Evolutionary conservation across 2,329 filamentous ascomycete genomes (phyloP), one percentile per base, ranked within the genome.

Genomic region (Ophiobolus disseminans): DNA sequence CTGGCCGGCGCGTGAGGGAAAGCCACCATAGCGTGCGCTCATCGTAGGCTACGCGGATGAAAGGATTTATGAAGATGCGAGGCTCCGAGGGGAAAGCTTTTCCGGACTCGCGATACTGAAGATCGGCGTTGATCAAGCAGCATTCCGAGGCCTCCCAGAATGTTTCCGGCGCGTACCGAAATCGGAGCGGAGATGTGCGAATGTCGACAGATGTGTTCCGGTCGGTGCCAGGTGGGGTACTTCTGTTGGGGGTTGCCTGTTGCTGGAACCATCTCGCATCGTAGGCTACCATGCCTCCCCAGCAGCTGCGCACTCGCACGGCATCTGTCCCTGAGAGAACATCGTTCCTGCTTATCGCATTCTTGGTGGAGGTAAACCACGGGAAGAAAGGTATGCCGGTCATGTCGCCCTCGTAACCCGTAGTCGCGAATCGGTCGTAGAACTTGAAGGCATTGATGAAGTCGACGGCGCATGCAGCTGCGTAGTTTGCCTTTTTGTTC

Each of bases 231-330:
- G 28, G 17, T 37, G 37, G n/a, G n/a, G n/a, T n/a, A n/a, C n/a
- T n/a, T n/a, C n/a, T n/a, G 17, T 41, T 35, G 13, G 54, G 40
- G 6, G 31, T 26, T 34, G 45, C 16, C 32, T 57, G 51, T 14
- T 77, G 73, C 60, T 85, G 82, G 37, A 87, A 82, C 69, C 82
- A 85, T 37, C 74, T 73, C 1, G 82, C 85, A 63, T 86, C 80
- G 70, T 86, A 86, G 2, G 83, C 83, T 2, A 84, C 86, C 82
- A 91, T 90, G 17, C 89, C 89, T 42, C 87, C 86, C 89, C 88
- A 91, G 72, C 89, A 91, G 55, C 85, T 86, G 60, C 81, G 82
- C 1, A 91, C 88, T 7, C 84, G 81, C 1, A 91, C 87, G 0
- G 87, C 82, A 57, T 86, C 84, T 28, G 69, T 79, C 45, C 84